Base-by-base conservation (phyloP, 139 green algal species). In the Tetraselmis chui region DNA sequence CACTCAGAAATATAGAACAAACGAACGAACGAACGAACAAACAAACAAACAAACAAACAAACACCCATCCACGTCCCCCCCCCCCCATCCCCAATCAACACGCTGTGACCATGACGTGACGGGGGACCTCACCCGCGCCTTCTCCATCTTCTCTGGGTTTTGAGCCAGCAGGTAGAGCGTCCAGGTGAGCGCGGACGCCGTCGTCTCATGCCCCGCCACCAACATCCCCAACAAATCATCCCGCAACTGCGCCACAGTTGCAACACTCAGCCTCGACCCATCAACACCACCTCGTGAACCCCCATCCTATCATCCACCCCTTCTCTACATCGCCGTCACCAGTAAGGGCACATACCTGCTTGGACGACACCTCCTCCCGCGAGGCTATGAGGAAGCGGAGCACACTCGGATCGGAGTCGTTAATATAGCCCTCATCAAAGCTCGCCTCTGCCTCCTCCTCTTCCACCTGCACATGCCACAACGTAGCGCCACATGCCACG, bases 151-250 rank as follows among this genome's bases (percentile, higher is more conserved):
- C 1, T 95, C 90, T 0, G 93, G 95, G 88, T 97, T 95, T 2
- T 94, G 81, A 0, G 90, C 91, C 78, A 99, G 91, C 78, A 98
- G 86, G 89, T 98, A 97, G 31, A 97, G 82, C 2, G 96, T 98
- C 97, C 97, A 99, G 0, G 97, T 99, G 5, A 99, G 93, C 32
- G 93, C 97, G 22, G 88, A 95, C 80, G 89, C 97, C 0, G 97
- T 99, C n/a, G 97, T 99, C 86, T 99, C 97, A 81, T 99, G 97
- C 1, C 97, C 97, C 25, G 97, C 97, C 79, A 99, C 97, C 82
- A 99, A 91, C 95, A 99, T 98, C 31, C 91, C 96, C 83, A 99
- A 91, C 90, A 99, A 90, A 87, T 99, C 97, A 87, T 99, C 97
- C 0, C 97, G 87, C 85, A 99, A 86, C 90, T 99, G 96, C 59